phyloP scores from a whole-genome alignment of 306 rosid genomes.

The Vachellia pachyceras region DNA sequence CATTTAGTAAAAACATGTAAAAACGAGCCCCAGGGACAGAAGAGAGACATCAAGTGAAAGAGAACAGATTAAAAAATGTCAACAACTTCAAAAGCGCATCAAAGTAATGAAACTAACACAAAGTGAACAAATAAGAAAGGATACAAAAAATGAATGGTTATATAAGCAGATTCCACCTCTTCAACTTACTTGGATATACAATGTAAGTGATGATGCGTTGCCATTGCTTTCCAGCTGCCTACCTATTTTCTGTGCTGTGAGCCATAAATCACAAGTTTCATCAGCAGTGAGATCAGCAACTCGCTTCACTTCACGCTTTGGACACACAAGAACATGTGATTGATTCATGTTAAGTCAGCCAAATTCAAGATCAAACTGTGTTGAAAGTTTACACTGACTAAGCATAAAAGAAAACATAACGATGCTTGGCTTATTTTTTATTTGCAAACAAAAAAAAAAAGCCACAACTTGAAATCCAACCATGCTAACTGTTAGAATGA shows the following conservation, averaged over 20 bases:
- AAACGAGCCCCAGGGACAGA: neutral
- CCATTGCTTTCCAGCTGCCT: slow-evolving; percentile 72
- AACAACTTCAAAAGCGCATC: neutral
- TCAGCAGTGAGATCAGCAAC: slow-evolving; percentile 77
- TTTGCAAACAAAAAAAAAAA: neutral
- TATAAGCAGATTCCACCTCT: neutral
- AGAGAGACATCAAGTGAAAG: neutral
- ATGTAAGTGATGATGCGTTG: slow-evolving; percentile 82
- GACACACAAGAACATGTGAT: slow-evolving; percentile 82
- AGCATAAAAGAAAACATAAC: neutral
- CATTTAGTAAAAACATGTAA: neutral
- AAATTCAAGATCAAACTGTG: neutral
- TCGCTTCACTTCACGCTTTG: slow-evolving; percentile 90
- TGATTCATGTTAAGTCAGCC: slow-evolving; percentile 65
- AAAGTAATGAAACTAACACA: neutral
- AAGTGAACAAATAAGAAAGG: neutral
- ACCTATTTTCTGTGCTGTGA: slow-evolving; percentile 78
- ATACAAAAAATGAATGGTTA: neutral
- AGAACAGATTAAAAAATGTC: neutral
- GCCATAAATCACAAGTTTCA: slow-evolving; percentile 79
- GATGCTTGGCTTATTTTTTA: neutral
- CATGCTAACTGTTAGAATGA: too few species aligned
- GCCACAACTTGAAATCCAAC: too few species aligned
- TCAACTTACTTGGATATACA: slow-evolving; percentile 75
- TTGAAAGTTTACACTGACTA: neutral